Conservation (phyloP, 805 yeast species). For the Isabelozyma pseudorhagii region DNA sequence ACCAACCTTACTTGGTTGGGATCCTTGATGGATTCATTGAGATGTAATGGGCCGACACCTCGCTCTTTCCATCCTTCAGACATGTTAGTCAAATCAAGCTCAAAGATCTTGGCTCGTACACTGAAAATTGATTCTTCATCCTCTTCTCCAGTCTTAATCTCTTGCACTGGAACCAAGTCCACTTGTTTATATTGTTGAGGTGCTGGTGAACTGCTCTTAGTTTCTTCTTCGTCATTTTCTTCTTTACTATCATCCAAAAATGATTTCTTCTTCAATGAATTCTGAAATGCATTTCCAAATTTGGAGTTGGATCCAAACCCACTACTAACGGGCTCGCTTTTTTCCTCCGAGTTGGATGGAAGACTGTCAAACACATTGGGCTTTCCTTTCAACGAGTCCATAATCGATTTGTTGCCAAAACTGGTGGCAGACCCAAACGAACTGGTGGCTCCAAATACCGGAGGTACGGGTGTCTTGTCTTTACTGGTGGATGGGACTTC, state of each 20-base stretch:
- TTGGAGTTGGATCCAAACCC: slow-evolving; percentile 47
- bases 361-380: slow-evolving; percentile 24
- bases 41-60: slow-evolving; percentile 85
- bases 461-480: not conserved
- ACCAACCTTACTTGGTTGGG: slow-evolving; percentile 61
- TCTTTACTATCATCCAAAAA: slow-evolving; percentile 46
- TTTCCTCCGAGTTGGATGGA: slow-evolving; percentile 9
- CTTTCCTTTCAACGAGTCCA: slow-evolving; percentile 20
- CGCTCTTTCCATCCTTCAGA: slow-evolving; percentile 92
- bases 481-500: not conserved
- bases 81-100: slow-evolving; percentile 61
- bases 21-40: slow-evolving; percentile 49
- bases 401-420: slow-evolving; percentile 28
- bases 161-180: slow-evolving; percentile 53
- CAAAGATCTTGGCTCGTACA: slow-evolving; percentile 76
- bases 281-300: slow-evolving; percentile 55
- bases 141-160: slow-evolving; percentile 86
- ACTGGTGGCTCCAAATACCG: slow-evolving; percentile 1
- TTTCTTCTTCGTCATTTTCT: slow-evolving; percentile 16
- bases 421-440: slow-evolving; percentile 40
- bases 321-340: slow-evolving; percentile 8
- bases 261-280: slow-evolving; percentile 50
- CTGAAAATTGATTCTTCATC: slow-evolving; percentile 67
- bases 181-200: slow-evolving; percentile 51
- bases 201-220: slow-evolving; percentile 12